These are phyloP conservation scores for Bipolaris sorokiniana DNA, from an alignment of 2,329 filamentous ascomycete genomes.

Conservation along the genomic window DNA sequence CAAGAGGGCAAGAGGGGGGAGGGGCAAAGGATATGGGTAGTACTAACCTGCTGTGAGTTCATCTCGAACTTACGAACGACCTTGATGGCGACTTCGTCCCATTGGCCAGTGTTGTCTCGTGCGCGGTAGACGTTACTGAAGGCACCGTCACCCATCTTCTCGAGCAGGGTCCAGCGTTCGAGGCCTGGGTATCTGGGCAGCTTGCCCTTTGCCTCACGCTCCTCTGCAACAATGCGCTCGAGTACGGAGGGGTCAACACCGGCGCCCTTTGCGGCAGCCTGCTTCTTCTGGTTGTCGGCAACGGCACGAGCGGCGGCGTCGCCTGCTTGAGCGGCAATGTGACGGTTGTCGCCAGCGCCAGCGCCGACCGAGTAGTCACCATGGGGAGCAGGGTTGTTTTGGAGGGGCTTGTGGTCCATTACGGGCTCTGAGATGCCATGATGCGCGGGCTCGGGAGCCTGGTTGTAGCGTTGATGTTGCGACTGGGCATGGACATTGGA, in stretches of 20 bases:
- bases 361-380: conserved; percentile 67
- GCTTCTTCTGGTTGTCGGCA: conserved; percentile 65
- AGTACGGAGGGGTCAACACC: conserved; percentile 68
- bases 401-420: conserved; percentile 62
- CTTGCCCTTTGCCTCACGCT: conserved; percentile 83
- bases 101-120: conserved; percentile 72
- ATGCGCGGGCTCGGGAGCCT: conserved; percentile 58
- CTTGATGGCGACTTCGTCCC: conserved; percentile 91
- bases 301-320: conserved; percentile 68
- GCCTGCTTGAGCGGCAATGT: conserved; percentile 71
- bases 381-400: conserved; percentile 57
- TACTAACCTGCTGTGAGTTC: conserved; percentile 96
- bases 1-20: conserved; percentile 36
- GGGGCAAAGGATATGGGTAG: conserved; percentile 20
- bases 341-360: conserved; percentile 66
- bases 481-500: conserved; percentile 65
- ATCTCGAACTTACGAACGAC: conserved; percentile 99
- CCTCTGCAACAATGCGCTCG: conserved; percentile 86
- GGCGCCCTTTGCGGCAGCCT: conserved; percentile 54
- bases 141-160: conserved; percentile 99
- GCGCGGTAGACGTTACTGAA: conserved; percentile 99
- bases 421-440: conserved; percentile 63
- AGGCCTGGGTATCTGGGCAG: conserved; percentile 85
- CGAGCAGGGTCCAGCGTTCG: conserved; percentile 82
- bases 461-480: conserved; percentile 63